Base-by-base conservation (phyloP, 805 yeast species). In the Candida hungchunana region DNA sequence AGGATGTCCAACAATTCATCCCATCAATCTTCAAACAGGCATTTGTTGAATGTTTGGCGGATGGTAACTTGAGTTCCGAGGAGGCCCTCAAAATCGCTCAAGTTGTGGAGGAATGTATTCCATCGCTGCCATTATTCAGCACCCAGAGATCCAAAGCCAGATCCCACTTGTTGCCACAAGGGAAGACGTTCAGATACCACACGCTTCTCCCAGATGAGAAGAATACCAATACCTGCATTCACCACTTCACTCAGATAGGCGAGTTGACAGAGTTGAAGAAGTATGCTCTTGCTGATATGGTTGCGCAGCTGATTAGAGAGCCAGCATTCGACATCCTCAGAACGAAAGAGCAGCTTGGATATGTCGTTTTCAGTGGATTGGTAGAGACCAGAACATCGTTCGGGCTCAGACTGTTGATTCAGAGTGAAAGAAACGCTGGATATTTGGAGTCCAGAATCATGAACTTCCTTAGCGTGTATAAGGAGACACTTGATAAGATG, bases 271-370 rank as follows among this genome's bases (percentile, higher is more conserved):
- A 82, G 59, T 36, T 51, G n/a, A 60, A 57, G 29, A 29, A n/a
- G 17, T 62, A 77, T 29, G 72, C 79, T 1, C 53, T 73, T 36
- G 69, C 82, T 10, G 86, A 81, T 32, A 61, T 90, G 34, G 60
- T 86, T 31, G 74, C 82, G 0, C 90, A 84, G 43, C 71, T 88
- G 44, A 65, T 82, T 32, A 77, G 74, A 47, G 97, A 90, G 56
- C 97, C 96, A 5, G 83, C 90, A 39, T 93, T 90, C 61, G 81
- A 86, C 53, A 83, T 83, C 44, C 69, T 90, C 39, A 75, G 98
- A 60, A 90, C 98, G 6, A 82, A 86, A 50, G 97, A 90, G 62
- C 97, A 93, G 59, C 69, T 90, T 21, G 98, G 98, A 2, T 90
- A 90, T 53, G 88, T 90, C 44, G 98, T 90, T 0, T 87, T 86